Evolutionary conservation across 768 basidiomycete genomes (phyloP), one percentile per base, ranked within the genome.

Genomic region (Kwoniella shandongensis): DNA sequence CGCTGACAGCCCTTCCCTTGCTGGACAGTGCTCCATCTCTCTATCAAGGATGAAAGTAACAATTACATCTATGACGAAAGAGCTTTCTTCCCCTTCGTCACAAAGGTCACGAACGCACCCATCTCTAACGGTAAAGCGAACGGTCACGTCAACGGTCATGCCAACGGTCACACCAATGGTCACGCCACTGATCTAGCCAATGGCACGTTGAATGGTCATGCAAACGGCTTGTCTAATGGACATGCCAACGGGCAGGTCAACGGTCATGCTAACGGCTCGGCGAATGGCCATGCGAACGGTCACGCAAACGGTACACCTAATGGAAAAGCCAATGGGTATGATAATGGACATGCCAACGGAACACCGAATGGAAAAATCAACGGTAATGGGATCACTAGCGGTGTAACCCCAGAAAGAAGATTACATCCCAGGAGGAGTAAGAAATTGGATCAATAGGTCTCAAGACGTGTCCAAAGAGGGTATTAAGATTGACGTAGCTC

Each of bases 41-140:
- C 51, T 20, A 63, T 64, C 53, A 69, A 69, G 50, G 60, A 54
- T 13, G 54, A 57, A 3, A 61, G 61, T 4, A 61, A 70, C 30
- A 58, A 55, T 11, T 70, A 67, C 41, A 45, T 44, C 20, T 63
- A 63, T 32, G 47, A 65, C 26, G 58, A 40, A 30, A 53, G 59
- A 12, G 51, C 54, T 10, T 66, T 59, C 52, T 60, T 69, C 61
- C 68, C 68, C 18, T 32, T 59, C 12, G 51, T 59, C 12, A 30
- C 41, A 18, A 35, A 36, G 8, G 39, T 53, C 27, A 26, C 39
- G 3, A 8, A 23, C 12, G 27, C 8, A 10, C 23, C 35, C 3
- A 44, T 36, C 35, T 18, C 5, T 18, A 44, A 36, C 4, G 56
- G 40, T 3, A 58, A 51, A 20, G n/a, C 10, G 20, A 46, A 58